Base-by-base conservation (phyloP, 1,139 yeast species). In the Magnusiomyces suaveolens region DNA sequence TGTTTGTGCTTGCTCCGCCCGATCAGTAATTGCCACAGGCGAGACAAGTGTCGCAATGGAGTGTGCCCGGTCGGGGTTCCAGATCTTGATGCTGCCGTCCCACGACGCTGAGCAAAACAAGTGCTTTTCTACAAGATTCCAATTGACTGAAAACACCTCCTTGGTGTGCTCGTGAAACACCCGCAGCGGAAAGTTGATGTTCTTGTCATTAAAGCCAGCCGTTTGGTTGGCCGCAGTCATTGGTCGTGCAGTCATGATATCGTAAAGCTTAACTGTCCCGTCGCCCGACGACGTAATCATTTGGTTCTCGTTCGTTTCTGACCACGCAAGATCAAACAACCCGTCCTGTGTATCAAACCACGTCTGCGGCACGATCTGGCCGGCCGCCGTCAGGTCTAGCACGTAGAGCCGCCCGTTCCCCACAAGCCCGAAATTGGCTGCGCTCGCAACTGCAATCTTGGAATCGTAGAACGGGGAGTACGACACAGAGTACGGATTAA, bases 311-410 rank as follows among this genome's bases (percentile, higher is more conserved):
- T 92, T 92, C 16, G 76, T 59, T 68, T 92, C 97, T 56, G 92
- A 85, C 97, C 97, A 92, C 0, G 94, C 79, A 2, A 87, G 72
- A 63, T 87, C 95, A 65, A 87, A 89, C 24, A 90, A 72, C 3
- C 97, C 96, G 69, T 92, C 98, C 68, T 90, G 97, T 1, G 97
- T 90, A 59, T 89, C 90, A 75, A 88, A 90, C 18, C 77, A 71
- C 2, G 77, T 72, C 54, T 81, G 83, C 46, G 78, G 78, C 3
- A 65, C 64, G 24, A 87, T 77, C 23, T 62, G 54, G 0, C 97
- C 97, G 58, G 75, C 73, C 10, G 82, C 79, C 51, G 78, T 80
- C 53, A 92, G 84, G 53, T 81, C 81, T 41, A 90, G 72, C 1
- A 90, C 74, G 63, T 75, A 83, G 33, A 92, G 73, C 59, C 87